Conservation (phyloP, 768 basidiomycete genomes). For the Neoboletus subvelutipes region DNA sequence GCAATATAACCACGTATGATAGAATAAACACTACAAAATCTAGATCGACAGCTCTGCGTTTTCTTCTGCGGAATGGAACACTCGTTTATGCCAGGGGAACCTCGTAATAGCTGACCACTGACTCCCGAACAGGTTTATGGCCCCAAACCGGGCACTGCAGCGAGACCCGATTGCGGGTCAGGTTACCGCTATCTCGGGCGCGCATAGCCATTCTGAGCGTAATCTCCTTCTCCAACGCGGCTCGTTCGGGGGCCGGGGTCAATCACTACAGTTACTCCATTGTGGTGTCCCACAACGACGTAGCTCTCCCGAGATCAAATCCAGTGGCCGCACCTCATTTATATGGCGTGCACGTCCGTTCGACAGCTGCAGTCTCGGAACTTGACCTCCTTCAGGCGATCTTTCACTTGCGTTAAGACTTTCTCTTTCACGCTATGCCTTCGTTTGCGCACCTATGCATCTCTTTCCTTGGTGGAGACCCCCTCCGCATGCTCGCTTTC, state of each 20-base stretch:
- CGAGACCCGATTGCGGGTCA: not conserved
- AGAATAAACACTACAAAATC: not conserved
- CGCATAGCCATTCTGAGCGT: not conserved
- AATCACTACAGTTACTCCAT: not conserved
- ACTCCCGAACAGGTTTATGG: not conserved
- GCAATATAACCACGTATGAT: not conserved
- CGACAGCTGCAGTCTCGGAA: not conserved
- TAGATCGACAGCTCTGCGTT: not conserved
- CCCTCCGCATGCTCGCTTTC: not conserved
- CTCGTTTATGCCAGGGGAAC: not conserved
- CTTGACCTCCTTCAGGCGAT: not conserved
- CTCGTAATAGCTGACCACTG: not conserved
- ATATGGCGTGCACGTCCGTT: not conserved
- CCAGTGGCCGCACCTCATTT: not conserved
- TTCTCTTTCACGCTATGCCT: not conserved
- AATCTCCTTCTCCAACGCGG: not conserved
- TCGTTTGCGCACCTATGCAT: not conserved
- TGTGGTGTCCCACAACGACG: not conserved
- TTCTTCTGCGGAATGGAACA: not conserved
- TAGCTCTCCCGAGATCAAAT: not conserved
- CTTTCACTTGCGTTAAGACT: too few species aligned
- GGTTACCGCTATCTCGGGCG: not conserved
- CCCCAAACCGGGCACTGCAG: not conserved
- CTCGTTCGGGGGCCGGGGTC: too few species aligned
- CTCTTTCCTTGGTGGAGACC: not conserved